These are phyloP conservation scores for Phytopythium oedochilum DNA, from an alignment of 352 stramenopile genomes.

Conservation along the genomic window DNA sequence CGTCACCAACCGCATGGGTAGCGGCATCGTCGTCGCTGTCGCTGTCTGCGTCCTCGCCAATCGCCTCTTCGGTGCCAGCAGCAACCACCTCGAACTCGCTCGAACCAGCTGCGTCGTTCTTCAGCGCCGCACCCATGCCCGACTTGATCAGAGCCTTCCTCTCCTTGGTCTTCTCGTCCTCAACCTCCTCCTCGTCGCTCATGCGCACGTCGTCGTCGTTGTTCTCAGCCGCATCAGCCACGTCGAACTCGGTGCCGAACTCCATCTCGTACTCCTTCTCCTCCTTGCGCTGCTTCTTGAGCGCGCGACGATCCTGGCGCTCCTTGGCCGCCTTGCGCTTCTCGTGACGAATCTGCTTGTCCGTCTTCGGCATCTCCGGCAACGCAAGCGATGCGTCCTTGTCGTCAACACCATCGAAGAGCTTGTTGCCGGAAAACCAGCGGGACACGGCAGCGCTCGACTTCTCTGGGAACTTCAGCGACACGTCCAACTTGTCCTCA, in stretches of 20 bases:
- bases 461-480: constrained; percentile 76
- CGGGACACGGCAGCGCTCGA: constrained; percentile 67
- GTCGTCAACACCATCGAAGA: constrained; percentile 73
- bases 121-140: constrained; percentile 71
- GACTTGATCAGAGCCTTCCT: constrained; percentile 84
- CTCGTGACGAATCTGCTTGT: constrained; percentile 97
- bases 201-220: constrained; percentile 38
- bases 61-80: constrained; percentile 34
- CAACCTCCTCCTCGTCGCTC: constrained; percentile 33
- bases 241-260: constrained; percentile 65
- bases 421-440: constrained; percentile 83
- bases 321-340: constrained; percentile 95
- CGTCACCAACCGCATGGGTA: constrained; percentile 80
- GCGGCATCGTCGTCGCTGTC: constrained; percentile 39
- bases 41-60: constrained; percentile 22
- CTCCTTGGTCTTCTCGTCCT: constrained; percentile 54
- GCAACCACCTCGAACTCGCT: constrained; percentile 45
- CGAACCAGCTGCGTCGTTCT: constrained; percentile 10
- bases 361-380: constrained; percentile 95
- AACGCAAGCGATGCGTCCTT: constrained; percentile 31
- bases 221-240: constrained; percentile 31
- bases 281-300: constrained; percentile 81
- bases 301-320: constrained; percentile 80
- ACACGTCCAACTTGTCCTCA: constrained; percentile 58
- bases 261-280: constrained; percentile 83